Base-by-base conservation (phyloP, 306 rosid genomes). In the Cucurbita ficifolia region DNA sequence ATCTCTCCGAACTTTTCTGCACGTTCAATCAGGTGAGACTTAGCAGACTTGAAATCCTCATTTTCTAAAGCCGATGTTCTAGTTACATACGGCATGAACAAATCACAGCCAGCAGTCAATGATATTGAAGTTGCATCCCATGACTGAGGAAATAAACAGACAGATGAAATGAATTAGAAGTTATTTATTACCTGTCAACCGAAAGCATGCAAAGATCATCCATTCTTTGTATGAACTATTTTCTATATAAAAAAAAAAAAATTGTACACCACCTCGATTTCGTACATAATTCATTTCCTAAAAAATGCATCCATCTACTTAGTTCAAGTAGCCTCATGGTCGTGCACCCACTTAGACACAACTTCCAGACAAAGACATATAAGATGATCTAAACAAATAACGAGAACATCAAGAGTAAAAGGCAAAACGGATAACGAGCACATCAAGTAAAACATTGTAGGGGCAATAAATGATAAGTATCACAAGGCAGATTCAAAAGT, bases 1-100 rank as follows among this genome's bases (percentile, higher is more conserved):
- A 94, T 90, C 77, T 94, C 98, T 74, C 98, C 97, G 71, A 94
- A 94, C 80, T 85, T 94, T 19, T 94, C 98, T 8, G 98, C 97
- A n/a, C 98, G 96, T 80, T 94, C 97, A 82, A 94, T 89, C 80
- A 94, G 79, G 62, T 96, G 97, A 73, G 89, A 86, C 67, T 78
- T 94, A 0, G 91, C 98, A 8, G 98, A 87, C 82, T 87, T 87
- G 43, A 94, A 94, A 57, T 89, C 95, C 85, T 94, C 99, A 22
- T 87, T 90, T 77, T 90, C 96, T 76, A 94, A 74, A 43, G 98
- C 98, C 1, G 98, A 83, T 43, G 98, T 94, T 79, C 96, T 82
- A 64, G 98, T 89, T 9, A 94, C 96, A 69, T 89, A 94, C 24
- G 96, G 86, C 89, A 87, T 81, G 75, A 94, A 94, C 83, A 94